Evolutionary conservation across 2,329 filamentous ascomycete species (phyloP), one percentile per base, ranked within the genome.

Genomic region (Myotisia sp.): DNA sequence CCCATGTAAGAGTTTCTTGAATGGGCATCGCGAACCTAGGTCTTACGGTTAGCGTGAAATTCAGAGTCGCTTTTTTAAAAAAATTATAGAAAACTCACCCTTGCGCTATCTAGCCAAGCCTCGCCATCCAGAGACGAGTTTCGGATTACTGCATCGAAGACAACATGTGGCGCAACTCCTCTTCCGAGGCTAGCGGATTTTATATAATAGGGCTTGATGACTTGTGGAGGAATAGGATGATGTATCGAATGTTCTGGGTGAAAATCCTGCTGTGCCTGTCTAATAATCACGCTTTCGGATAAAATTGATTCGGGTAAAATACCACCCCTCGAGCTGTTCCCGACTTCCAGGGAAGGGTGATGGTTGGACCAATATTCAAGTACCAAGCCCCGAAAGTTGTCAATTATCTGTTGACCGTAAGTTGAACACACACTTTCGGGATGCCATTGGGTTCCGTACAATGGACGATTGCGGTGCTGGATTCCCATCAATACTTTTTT

Each of bases 341-440:
- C 22, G 13, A 8, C 3, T 17, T 33, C 28, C 26, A 28, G 29
- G 2, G 33, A 37, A 27, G 29, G 20, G n/a, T n/a, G n/a, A 8
- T 31, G 31, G 21, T 20, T 29, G 7, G 26, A 8, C 39, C 36
- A 41, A 10, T 37, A 41, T 6, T 35, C 23, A 17, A 39, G 30
- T 4, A 29, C 29, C 13, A 34, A 34, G 13, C 37, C 28, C 10
- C 39, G 29, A 21, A 41, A 41, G 26, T 41, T 41, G 13, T 39
- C 26, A 6, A 41, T 33, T n/a, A 41, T 39, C 14, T 41, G 29
- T 19, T 41, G 39, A 12, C 39, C 39, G 27, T 41, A 28, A 8
- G 29, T 37, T 9, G 39, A 41, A 13, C 39, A 41, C n/a, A 41
- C 30, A n/a, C 39, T 41, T 18, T 41, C 39, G 13, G 39, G 39